Base-by-base conservation (phyloP, 1,284 basidiomycete species). In the Pisolithus thermaeus region DNA sequence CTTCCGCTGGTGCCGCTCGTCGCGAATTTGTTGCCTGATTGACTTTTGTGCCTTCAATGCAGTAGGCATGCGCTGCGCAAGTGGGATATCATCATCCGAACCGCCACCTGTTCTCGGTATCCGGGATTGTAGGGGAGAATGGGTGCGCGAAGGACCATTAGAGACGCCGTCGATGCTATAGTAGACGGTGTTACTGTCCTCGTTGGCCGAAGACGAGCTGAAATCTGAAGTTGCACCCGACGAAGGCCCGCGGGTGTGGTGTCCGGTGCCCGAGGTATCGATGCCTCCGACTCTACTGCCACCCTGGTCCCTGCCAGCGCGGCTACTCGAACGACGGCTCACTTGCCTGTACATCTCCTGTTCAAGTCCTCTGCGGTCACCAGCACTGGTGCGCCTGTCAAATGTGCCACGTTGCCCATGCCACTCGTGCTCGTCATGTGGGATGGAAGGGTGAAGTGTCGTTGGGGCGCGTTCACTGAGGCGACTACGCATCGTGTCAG, bases 1-100 rank as follows among this genome's bases (percentile, higher is more conserved):
- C 56, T 75, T 72, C 45, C 80, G 72, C 57, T 77, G 73, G 35
- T 83, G 79, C 45, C 82, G 73, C 69, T 90, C 86, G 56, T 84
- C 80, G 46, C 76, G 75, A 23, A 87, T 80, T 62, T 89, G 79
- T 45, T 74, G 73, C 18, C 87, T 78, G 50, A 92, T 88, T 3
- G 85, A 83, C 57, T 80, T 80, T 62, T 92, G 90, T 12, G 88
- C 90, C 6, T 73, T 78, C 52, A 92, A 68, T 3, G 90, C 90
- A 1, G 79, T 82, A 8, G 90, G 90, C 45, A 91, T 88, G 30
- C 83, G 75, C 56, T 81, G 81, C 2, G 87, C 90, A 14, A 92
- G 75, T 0, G 90, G 90, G 2, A 90, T 73, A 58, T 92, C 83
- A 61, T 91, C 66, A 11, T 69, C 67, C 20, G 68, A 70, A 45